Evolutionary conservation across 2,329 filamentous ascomycete genomes (phyloP), one percentile per base, ranked within the genome.

Genomic region (Tricladium varicosporioides): DNA sequence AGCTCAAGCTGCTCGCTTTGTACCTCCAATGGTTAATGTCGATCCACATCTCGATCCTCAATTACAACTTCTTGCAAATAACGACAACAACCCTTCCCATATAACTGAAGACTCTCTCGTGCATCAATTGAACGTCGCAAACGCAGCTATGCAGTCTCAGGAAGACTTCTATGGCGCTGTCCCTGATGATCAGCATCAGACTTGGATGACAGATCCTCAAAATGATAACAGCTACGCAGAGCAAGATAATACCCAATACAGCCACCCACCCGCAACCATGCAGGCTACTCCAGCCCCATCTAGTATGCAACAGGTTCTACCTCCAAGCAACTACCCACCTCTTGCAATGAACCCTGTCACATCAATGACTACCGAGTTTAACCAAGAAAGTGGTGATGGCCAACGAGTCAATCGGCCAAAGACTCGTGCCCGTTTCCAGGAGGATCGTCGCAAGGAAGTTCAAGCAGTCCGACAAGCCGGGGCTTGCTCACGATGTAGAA

Each of bases 401-500:
- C 60, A 65, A 31, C 66, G 67, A 33, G 22, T 58, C 4, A 59
- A 56, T 10, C 69, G 66, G 47, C 69, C 64, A 4, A 82, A 85
- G 63, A 77, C 78, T 7, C 78, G 84, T 9, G 80, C 82, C 3
- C 76, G 80, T 8, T 87, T 87, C 62, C 81, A 79, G 16, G 75
- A 81, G 5, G 74, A 73, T 1, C 76, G 85, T n/a, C 76, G 85
- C 18, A 85, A 82, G 66, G 82, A 87, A 65, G 84, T 88, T 1
- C 83, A 86, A 62, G 81, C 84, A 60, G 82, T 87, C 18, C 80
- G 85, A 19, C 84, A 84, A 63, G 79, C 84, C 36, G 85, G 85
- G 5, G 84, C 85, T 11, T 88, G 85, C 63, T 85, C 87, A 52
- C 76, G 85, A 46, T 88, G 85, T 65, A 78, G 84, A 40, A 86